Base-by-base conservation (phyloP, 2,329 filamentous ascomycete genomes). In the Fusarium zealandicum region DNA sequence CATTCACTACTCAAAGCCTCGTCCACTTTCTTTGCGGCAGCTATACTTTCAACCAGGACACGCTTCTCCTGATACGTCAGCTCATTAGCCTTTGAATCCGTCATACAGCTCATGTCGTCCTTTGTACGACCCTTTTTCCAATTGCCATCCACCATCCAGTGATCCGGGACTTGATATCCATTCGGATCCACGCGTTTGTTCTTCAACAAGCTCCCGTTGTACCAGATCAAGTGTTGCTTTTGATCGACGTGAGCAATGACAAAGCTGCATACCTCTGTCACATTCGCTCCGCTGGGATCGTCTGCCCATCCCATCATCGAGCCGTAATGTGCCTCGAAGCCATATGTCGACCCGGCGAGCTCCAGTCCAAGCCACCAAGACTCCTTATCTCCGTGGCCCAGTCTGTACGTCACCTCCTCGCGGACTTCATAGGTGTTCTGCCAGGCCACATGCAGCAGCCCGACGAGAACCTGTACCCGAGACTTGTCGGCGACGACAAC, bases 351-450 rank as follows among this genome's bases (percentile, higher is more conserved):
- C 1, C 70, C 71, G 6, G 70, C 65, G 5, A 79, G 65, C 51
- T 79, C 77, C 8, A 77, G 62, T 0, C 75, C 75, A 14, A 79
- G 59, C 77, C 76, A 79, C 69, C 71, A 79, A 3, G 70, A 75
- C 59, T 79, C 77, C 48, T 79, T 79, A 36, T 80, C 77, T 2
- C 77, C 76, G 40, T 78, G 72, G 1, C 66, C 72, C 16, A 76
- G 53, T 20, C 65, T 63, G 55, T 77, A 78, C 3, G 75, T 76
- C 6, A 72, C 67, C 16, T 73, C 64, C 3, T 76, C 69, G 5
- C 76, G 72, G 1, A 78, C 74, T 0, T 59, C 64, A 20, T 68
- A 63, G 1, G 69, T 72, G 56, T 79, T 79, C 55, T 78, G 76
- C 77, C 76, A 79, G 8, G 69, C 72, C 0, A 69, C 65, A 50